A percentile compares a stretch with the other conserved stretches of the same genome.
Evolutionary conservation across 2,329 filamentous ascomycete genomes (phyloP).

Genomic region (Cadophora sp.): DNA sequence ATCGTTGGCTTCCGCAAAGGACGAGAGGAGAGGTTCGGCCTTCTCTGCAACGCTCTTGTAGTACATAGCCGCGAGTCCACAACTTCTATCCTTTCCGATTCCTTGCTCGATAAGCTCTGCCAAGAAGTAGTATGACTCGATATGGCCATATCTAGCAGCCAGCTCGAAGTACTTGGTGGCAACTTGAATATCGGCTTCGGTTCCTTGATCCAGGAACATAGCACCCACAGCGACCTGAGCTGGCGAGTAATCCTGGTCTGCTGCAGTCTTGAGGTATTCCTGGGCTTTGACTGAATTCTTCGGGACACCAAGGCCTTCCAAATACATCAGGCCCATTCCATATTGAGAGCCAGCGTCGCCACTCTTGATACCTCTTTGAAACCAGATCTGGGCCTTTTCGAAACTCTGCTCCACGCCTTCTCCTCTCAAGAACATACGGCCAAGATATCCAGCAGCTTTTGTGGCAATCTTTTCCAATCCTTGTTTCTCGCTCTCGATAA

Average conservation of each 20-base stretch:
- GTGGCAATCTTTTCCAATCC: constrained; percentile 69
- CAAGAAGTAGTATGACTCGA: constrained; percentile 77
- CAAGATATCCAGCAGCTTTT: constrained; percentile 74
- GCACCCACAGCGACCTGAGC: constrained; percentile 72
- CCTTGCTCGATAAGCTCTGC: constrained; percentile 72
- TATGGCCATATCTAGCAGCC: constrained; percentile 70
- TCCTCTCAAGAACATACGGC: constrained; percentile 74
- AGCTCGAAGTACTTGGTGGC: constrained; percentile 75
- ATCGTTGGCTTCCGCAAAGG: constrained; percentile 70
- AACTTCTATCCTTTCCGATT: constrained; percentile 69
- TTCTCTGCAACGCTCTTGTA: constrained; percentile 69
- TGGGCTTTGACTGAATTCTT: constrained; percentile 67
- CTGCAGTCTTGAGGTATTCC: constrained; percentile 69
- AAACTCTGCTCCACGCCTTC: constrained; percentile 73
- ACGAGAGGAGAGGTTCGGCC: constrained; percentile 62
- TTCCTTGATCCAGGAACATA: constrained; percentile 73
- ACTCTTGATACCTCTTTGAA: constrained; percentile 66
- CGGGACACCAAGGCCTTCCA: constrained; percentile 69
- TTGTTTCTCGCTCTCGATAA: constrained; percentile 60
- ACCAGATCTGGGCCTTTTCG: constrained; percentile 70
- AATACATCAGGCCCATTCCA: constrained; percentile 73
- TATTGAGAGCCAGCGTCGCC: constrained; percentile 74
- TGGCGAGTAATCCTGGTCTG: constrained; percentile 70
- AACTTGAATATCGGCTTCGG: constrained; percentile 48
- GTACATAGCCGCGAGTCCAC: constrained; percentile 70